Conservation (phyloP, 2,329 filamentous ascomycete species). For the Penicillium aurantiogriseum region DNA sequence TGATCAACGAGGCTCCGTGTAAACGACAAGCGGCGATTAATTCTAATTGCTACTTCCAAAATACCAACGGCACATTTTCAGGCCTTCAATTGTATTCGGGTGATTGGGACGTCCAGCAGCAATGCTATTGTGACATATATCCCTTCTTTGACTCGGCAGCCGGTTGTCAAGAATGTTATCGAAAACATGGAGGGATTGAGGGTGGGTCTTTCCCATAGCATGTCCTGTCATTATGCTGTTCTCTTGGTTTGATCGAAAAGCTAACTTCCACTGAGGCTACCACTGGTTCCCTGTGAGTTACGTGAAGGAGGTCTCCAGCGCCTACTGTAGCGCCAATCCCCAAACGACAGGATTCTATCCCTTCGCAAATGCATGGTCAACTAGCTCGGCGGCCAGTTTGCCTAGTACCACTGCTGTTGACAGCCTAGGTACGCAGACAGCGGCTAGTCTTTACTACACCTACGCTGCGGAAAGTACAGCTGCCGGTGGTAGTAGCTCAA, state of each 20-base stretch:
- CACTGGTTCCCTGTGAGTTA: neutral
- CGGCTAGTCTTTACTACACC: slow-evolving; percentile 1
- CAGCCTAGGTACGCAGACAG: neutral
- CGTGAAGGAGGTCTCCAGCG: neutral
- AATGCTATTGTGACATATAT: neutral
- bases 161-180: neutral
- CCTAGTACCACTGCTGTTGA: neutral
- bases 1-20: neutral
- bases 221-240: too few relatives aligned
- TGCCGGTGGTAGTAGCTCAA: neutral
- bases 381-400: neutral
- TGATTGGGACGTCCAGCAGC: neutral
- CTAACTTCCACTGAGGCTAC: neutral
- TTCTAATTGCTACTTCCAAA: neutral
- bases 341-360: neutral
- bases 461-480: neutral
- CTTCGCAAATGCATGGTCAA: neutral
- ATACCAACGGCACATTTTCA: neutral
- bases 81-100: neutral
- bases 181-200: neutral
- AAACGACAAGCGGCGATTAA: neutral
- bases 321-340: neutral
- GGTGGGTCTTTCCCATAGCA: neutral
- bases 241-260: neutral
- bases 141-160: neutral